Evolutionary conservation across 495 filamentous ascomycete species (phyloP), one percentile per base, ranked within the genome.

Genomic region (Durotheca rogersii): DNA sequence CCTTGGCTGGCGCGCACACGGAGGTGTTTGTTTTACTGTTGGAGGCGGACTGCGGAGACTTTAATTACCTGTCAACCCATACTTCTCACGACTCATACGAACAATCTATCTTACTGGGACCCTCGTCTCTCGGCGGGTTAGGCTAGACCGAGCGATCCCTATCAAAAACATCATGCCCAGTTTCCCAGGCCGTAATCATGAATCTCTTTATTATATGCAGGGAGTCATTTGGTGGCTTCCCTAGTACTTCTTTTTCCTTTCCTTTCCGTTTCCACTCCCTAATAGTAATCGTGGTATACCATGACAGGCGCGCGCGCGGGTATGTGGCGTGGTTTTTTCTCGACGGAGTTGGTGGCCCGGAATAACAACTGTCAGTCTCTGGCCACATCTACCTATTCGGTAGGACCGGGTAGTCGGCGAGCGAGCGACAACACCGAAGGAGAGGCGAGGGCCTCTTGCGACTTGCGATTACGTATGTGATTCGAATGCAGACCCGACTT

Each of bases 351-450:
- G 5, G n/a, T 41, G 43, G 34, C 41, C 10, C 40, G 44, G 14
- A 46, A 50, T 53, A 46, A 27, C 18, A 49, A 19, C 33, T n/a
- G 31, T 48, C 36, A 43, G 37, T n/a, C 20, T 50, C 29, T 53
- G 29, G 16, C 21, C 32, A 4, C 23, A n/a, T n/a, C n/a, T n/a
- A n/a, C n/a, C n/a, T n/a, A n/a, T n/a, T n/a, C n/a, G n/a, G n/a
- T n/a, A n/a, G n/a, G n/a, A n/a, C n/a, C n/a, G n/a, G n/a, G n/a
- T n/a, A n/a, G n/a, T n/a, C n/a, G n/a, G n/a, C n/a, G n/a, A n/a
- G n/a, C n/a, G n/a, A n/a, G n/a, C n/a, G n/a, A n/a, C n/a, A n/a
- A n/a, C n/a, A n/a, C n/a, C n/a, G n/a, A n/a, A n/a, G n/a, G n/a
- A n/a, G n/a, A n/a, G n/a, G n/a, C n/a, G n/a, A n/a, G n/a, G n/a